Evolutionary conservation across 2,329 filamentous ascomycete genomes (phyloP), one percentile per base, ranked within the genome.

Genomic region (Aaosphaeria arxii): DNA sequence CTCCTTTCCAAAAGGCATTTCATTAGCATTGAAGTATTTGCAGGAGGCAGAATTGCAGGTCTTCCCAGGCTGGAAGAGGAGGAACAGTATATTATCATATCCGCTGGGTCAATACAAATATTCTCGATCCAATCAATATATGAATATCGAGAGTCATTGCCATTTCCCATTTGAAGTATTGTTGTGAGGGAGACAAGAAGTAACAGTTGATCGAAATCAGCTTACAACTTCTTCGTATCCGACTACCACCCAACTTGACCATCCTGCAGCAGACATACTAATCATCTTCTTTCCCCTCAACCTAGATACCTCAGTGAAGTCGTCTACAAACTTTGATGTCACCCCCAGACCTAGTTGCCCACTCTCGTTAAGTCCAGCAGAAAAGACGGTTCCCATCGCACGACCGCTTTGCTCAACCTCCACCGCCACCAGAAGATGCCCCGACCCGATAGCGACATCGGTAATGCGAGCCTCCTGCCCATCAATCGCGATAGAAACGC

Each of bases 371-470:
- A 60, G 47, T 4, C 66, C 66, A 7, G 56, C 60, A 1, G 50
- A 59, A 47, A 66, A 66, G 30, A 70, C 51, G 1, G 47, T 51
- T 24, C 53, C 46, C 17, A 6, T 32, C 43, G 9, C 24, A 7
- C 29, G 13, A n/a, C 30, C 48, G 13, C 32, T 29, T 6, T 28
- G 44, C 17, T 38, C 29, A 17, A 51, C 45, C 41, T 60, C 55
- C 1, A 55, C 63, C 9, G 63, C 63, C 4, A 66, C 57, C 7
- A 69, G 11, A 5, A 68, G 39, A 47, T 68, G 59, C 6, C 61
- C 64, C 45, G 47, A 49, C 4, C 66, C 66, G 31, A 67, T 43
- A 1, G 59, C 59, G 5, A 68, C 57, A 54, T 64, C 54, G 13
- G 46, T 56, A 29, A 58, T 61, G 1, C 3, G 36, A 9, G 58